Conservation (phyloP, 2,329 filamentous ascomycete species). For the Pleoardoris graminearum region DNA sequence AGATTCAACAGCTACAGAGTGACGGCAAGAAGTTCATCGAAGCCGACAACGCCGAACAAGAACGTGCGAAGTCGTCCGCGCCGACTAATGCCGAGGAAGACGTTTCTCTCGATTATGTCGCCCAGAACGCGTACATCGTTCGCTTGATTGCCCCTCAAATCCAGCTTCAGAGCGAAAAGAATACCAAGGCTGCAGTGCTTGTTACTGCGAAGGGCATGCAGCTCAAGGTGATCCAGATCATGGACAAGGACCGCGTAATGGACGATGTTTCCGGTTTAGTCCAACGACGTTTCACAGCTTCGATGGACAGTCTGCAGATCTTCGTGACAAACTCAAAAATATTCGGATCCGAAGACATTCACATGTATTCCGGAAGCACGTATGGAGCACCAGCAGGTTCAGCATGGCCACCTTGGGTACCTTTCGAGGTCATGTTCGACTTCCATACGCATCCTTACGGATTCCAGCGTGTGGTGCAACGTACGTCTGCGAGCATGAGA, state of each 20-base stretch:
- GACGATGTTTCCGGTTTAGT: constrained; percentile 95
- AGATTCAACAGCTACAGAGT: constrained; percentile 80
- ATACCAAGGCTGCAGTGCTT: constrained; percentile 94
- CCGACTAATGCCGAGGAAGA: constrained; percentile 50
- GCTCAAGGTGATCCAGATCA: constrained; percentile 94
- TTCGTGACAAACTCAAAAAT: constrained; percentile 95
- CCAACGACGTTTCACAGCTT: constrained; percentile 88
- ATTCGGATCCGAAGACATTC: constrained; percentile 79
- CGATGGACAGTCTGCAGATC: constrained; percentile 97
- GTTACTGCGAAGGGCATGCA: constrained; percentile 98
- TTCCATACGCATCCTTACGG: constrained; percentile 92
- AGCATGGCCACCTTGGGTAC: constrained; percentile 97
- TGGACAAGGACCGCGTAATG: constrained; percentile 91
- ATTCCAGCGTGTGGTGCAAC: constrained; percentile 96
- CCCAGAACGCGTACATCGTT: constrained; percentile 92
- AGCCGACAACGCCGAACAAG: constrained; percentile 53
- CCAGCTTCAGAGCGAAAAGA: constrained; percentile 97
- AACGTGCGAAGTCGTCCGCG: constrained; percentile 18
- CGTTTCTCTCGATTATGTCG: constrained; percentile 83
- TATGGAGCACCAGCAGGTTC: constrained; percentile 85
- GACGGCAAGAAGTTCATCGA: constrained; percentile 83
- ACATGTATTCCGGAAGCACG: constrained; percentile 90
- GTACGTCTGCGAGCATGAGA: constrained; percentile 89
- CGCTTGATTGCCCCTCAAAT: constrained; percentile 96
- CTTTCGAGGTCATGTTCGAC: constrained; percentile 97